These are phyloP conservation scores for Boletus speciosus DNA, from an alignment of 768 basidiomycete species.

Conservation along the genomic window DNA sequence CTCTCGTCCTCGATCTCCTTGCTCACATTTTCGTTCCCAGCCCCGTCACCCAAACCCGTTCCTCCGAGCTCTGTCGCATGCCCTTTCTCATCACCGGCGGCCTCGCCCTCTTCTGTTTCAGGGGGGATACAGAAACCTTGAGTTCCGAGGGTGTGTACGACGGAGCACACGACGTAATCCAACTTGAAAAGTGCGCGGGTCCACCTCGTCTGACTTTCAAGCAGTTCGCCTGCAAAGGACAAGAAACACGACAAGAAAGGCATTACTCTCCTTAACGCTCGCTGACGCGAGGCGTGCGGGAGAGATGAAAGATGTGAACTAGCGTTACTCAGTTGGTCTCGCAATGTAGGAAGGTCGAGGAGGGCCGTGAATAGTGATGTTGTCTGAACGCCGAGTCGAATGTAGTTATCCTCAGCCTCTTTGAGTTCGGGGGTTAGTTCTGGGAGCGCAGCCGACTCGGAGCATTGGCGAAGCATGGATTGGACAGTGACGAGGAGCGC, in stretches of 20 bases:
- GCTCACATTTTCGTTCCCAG: slow-evolving; percentile 83
- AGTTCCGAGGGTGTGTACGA: slow-evolving; percentile 68
- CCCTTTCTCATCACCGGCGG: slow-evolving; percentile 41
- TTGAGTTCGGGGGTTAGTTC: slow-evolving; percentile 21
- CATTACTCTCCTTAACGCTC: slow-evolving; percentile 44
- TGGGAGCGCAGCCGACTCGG: slow-evolving; percentile 15
- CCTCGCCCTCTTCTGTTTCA: slow-evolving; percentile 59
- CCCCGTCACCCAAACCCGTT: slow-evolving; percentile 84
- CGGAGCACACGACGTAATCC: slow-evolving; percentile 68
- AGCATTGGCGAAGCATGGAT: slow-evolving; percentile 44
- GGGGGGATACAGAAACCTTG: slow-evolving; percentile 93
- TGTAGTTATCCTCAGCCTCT: slow-evolving; percentile 44
- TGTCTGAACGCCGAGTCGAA: slow-evolving; percentile 45
- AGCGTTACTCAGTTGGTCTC: slow-evolving; percentile 38
- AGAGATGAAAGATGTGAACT: slow-evolving; percentile 38
- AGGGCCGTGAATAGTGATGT: slow-evolving; percentile 45
- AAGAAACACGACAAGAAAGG: slow-evolving; percentile 76
- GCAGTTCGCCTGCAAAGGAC: slow-evolving; percentile 51
- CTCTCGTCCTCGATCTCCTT: slow-evolving; percentile 95
- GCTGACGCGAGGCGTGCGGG: slow-evolving; percentile 31
- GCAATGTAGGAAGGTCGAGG: slow-evolving; percentile 46
- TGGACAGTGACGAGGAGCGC: slow-evolving; percentile 66
- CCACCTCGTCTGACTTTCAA: slow-evolving; percentile 60
- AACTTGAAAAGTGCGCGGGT: slow-evolving; percentile 82
- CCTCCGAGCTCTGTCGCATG: slow-evolving; percentile 57